These are phyloP conservation scores for Volvariella surrecta DNA, from an alignment of 1,284 basidiomycete genomes.

Conservation along the genomic window DNA sequence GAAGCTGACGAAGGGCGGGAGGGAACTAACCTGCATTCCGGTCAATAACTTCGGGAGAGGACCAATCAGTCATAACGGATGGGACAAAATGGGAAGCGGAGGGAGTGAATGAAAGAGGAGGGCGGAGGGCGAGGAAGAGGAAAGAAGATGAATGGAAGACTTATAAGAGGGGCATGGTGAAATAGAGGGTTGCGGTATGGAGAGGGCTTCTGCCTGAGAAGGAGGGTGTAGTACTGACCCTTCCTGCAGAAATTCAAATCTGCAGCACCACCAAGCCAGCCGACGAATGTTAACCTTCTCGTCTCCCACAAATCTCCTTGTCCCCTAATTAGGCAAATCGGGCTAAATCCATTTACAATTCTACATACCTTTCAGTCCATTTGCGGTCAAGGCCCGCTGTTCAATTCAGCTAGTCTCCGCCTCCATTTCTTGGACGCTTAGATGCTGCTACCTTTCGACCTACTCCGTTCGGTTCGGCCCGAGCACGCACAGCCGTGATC, in stretches of 20 bases:
- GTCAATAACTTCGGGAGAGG: conserved; percentile 38
- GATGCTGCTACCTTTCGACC: no score
- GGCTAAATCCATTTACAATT: no score
- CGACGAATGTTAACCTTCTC: no score
- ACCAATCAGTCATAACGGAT: conserved; percentile 48
- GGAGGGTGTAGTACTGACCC: not conserved
- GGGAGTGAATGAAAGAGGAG: conserved; percentile 12
- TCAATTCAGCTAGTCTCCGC: no score
- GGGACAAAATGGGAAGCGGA: conserved; percentile 6
- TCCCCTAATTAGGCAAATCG: no score
- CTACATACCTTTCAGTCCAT: no score
- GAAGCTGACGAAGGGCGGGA: not conserved
- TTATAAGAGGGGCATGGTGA: conserved; percentile 14
- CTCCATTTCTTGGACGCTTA: no score
- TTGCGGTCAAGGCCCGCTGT: no score
- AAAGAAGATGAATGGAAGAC: conserved; percentile 9
- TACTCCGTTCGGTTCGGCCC: no score
- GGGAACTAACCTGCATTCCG: conserved; percentile 42
- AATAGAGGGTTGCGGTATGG: conserved; percentile 3
- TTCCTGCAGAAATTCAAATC: not conserved
- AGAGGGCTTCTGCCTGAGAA: conserved; percentile 1
- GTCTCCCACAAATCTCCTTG: no score
- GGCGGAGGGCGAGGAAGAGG: conserved; percentile 9
- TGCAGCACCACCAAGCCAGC: no score
- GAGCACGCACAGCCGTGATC: no score